A percentile compares a stretch with the other conserved stretches of the same genome.
Evolutionary conservation across 2,329 filamentous ascomycete species (phyloP).

Genomic region (Cercospora sp.): DNA sequence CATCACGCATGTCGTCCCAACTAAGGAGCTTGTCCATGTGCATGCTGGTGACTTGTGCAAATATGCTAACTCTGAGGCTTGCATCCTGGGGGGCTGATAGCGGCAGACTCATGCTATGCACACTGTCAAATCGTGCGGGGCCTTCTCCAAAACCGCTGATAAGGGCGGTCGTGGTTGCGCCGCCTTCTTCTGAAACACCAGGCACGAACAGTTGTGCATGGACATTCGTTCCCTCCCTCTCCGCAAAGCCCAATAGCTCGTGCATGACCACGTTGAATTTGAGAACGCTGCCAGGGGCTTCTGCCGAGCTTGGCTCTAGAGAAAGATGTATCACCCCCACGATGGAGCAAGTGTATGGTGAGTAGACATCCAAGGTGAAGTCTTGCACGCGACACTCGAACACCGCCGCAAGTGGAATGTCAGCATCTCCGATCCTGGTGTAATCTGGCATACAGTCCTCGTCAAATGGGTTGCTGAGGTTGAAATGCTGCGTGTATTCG

Average conservation of each 20-base stretch:
- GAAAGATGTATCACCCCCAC: conserved; percentile 89
- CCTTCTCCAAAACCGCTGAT: conserved; percentile 92
- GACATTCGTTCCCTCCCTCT: conserved; percentile 91
- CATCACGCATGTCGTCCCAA: conserved; percentile 97
- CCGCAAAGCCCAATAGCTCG: conserved; percentile 89
- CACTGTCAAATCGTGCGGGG: conserved; percentile 90
- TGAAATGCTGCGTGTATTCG: conserved; percentile 90
- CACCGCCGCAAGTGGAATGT: conserved; percentile 87
- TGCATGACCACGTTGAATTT: conserved; percentile 99
- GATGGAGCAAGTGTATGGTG: conserved; percentile 86
- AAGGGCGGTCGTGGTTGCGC: conserved; percentile 93
- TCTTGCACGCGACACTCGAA: conserved; percentile 95
- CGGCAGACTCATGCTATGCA: conserved; percentile 95
- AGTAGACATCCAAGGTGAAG: conserved; percentile 85
- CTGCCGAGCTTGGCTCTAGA: conserved; percentile 87
- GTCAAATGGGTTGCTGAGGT: conserved; percentile 87
- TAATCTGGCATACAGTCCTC: conserved; percentile 90
- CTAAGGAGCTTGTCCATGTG: conserved; percentile 95
- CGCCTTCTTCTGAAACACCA: conserved; percentile 80
- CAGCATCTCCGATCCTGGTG: conserved; percentile 86
- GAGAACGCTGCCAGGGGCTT: conserved; percentile 85
- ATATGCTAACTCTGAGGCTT: conserved; percentile 81
- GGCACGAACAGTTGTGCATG: conserved; percentile 97
- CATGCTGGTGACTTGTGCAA: conserved; percentile 86
- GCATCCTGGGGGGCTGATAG: conserved; percentile 73